Percentiles rank a stretch among this genome's conserved stretches.
These are phyloP conservation scores for Jamesozyma hellenica DNA, from an alignment of 805 yeast species.

Conservation along the genomic window DNA sequence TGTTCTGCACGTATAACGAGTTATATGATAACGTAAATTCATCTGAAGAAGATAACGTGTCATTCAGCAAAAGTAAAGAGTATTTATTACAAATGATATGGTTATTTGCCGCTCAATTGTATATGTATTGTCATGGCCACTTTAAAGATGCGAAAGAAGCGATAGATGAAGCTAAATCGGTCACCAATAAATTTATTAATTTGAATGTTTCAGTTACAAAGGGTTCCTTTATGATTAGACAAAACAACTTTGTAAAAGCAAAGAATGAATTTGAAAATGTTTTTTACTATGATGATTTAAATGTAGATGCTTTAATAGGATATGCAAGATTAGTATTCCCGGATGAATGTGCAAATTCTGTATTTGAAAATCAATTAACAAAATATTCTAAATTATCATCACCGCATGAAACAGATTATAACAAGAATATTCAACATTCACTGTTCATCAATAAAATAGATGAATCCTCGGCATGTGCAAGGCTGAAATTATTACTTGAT, in stretches of 20 bases:
- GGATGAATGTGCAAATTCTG: constrained; percentile 22
- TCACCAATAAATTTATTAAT: constrained; percentile 36
- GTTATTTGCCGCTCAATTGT: constrained; percentile 64
- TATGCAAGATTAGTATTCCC: constrained; percentile 41
- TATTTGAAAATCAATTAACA: constrained; percentile 2
- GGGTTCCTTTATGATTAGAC: constrained; percentile 29
- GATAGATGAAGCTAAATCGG: constrained; percentile 56
- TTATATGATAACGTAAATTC: constrained; percentile 31
- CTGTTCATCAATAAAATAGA: constrained; percentile 48
- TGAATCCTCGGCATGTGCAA: constrained; percentile 47
- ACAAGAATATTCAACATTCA: background rate
- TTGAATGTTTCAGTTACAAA: constrained; percentile 20
- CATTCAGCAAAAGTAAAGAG: constrained; percentile 21
- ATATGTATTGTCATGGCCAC: constrained; percentile 36
- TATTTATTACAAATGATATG: constrained; percentile 52
- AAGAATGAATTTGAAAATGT: constrained; percentile 57
- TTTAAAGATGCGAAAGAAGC: constrained; percentile 59
- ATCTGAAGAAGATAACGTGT: constrained; percentile 4
- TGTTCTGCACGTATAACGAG: constrained; percentile 48
- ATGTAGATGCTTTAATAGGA: constrained; percentile 46
- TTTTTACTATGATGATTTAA: constrained; percentile 39
- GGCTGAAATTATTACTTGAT: constrained; percentile 37
- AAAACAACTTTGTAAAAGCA: constrained; percentile 36
- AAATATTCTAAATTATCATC: constrained; percentile 1
- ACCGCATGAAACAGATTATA: background rate